A percentile compares a stretch with the other conserved stretches of the same genome.
Conservation (phyloP, 2,329 filamentous ascomycete species). For the Plectosphaerella sp. region DNA sequence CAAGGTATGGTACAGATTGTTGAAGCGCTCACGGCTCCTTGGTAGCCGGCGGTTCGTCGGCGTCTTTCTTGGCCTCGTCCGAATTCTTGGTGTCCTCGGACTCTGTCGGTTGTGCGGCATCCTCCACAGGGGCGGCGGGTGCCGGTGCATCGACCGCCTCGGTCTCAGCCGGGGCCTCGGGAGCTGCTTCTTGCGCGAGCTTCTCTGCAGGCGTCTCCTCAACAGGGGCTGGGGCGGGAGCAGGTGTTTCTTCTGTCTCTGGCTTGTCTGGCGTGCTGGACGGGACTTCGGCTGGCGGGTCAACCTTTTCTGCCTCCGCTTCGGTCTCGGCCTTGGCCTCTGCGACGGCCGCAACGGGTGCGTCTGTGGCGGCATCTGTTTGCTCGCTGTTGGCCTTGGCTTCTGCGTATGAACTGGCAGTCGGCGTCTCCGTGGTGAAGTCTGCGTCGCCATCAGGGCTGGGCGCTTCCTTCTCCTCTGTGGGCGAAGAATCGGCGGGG, state of each 20-base stretch:
- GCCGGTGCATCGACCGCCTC: slow-evolving; percentile 2
- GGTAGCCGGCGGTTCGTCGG: neutral
- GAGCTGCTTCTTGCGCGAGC: slow-evolving; percentile 11
- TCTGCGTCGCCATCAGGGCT: neutral
- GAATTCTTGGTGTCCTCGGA: slow-evolving; percentile 5
- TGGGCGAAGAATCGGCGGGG: slow-evolving; percentile 12
- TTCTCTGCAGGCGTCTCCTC: slow-evolving; percentile 8
- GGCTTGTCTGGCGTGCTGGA: slow-evolving; percentile 5
- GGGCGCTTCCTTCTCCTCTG: slow-evolving; percentile 13
- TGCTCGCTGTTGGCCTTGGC: slow-evolving; percentile 6
- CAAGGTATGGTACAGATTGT: too few species aligned
- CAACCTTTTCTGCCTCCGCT: slow-evolving; percentile 16
- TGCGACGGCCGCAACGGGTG: slow-evolving; percentile 11
- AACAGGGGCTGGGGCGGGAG: neutral
- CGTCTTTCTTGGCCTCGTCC: neutral
- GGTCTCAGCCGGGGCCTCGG: neutral
- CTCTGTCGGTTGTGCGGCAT: neutral
- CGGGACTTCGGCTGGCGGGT: slow-evolving; percentile 6
- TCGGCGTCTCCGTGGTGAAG: neutral
- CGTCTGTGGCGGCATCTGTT: slow-evolving; percentile 18
- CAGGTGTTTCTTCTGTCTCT: slow-evolving; percentile 11
- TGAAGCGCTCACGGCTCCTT: too few species aligned
- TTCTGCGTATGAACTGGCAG: neutral
- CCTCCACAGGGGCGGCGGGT: too few species aligned
- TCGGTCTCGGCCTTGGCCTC: slow-evolving; percentile 7